phyloP scores from a whole-genome alignment of 73 alveolate species.

The Paramecium primaurelia region DNA sequence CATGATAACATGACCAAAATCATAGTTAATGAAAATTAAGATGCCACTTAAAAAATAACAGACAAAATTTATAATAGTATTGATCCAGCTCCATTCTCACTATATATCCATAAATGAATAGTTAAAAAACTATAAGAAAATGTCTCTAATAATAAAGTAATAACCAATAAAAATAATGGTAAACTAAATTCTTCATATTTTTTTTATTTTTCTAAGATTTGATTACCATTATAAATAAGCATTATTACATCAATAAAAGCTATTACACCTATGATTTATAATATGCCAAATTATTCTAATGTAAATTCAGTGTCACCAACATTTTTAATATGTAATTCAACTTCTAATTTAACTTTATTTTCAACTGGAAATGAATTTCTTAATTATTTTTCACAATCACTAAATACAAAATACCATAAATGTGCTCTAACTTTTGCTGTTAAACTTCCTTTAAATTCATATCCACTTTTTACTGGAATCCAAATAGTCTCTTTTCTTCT shows the following conservation, averaged over 20 bases:
- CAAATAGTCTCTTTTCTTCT: constrained; percentile 9
- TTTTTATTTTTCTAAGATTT: not conserved
- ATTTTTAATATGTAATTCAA: constrained; percentile 43
- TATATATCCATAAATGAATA: constrained; percentile 40
- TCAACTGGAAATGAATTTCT: not conserved
- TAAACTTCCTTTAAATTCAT: constrained; percentile 42
- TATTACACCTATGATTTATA: not conserved
- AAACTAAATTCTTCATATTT: constrained; percentile 56
- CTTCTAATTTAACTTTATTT: not conserved
- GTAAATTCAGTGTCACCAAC: constrained; percentile 56
- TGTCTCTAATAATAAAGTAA: constrained; percentile 19
- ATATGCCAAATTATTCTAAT: constrained; percentile 45
- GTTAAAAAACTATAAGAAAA: not conserved
- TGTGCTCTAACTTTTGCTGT: constrained; percentile 27
- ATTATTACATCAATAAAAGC: not conserved
- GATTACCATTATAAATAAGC: not conserved
- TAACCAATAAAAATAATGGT: constrained; percentile 24
- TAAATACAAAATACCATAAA: constrained; percentile 60
- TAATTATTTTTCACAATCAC: constrained; percentile 40
- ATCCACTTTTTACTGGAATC: constrained; percentile 28
- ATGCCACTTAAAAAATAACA: not conserved
- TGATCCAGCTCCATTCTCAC: constrained; percentile 56
- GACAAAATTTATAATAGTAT: not conserved
- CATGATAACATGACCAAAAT: constrained; percentile 40
- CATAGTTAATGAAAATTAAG: constrained; percentile 10